Conservation (phyloP, 495 filamentous ascomycete species). For the Hyphodiscus hymeniophilus region DNA sequence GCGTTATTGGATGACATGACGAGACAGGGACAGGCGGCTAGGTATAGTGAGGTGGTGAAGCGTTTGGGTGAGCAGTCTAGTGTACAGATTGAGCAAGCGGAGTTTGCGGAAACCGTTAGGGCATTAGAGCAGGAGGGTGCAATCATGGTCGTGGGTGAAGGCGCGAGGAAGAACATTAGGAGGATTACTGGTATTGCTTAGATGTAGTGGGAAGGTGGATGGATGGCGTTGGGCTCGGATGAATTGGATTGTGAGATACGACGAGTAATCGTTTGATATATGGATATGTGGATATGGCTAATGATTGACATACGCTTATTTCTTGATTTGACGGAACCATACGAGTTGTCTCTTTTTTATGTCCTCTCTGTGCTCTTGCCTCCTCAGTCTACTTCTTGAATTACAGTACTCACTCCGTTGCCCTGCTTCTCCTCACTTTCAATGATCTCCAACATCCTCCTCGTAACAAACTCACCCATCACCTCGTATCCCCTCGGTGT, state of each 20-base stretch:
- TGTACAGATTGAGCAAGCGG: slow-evolving; percentile 60
- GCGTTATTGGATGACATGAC: slow-evolving; percentile 71
- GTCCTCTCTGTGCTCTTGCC: not conserved
- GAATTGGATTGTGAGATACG: not conserved
- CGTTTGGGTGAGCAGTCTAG: slow-evolving; percentile 68
- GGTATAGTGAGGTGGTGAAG: slow-evolving; percentile 67
- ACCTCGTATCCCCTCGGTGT: slow-evolving; percentile 48
- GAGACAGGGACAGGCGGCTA: slow-evolving; percentile 55
- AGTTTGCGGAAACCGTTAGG: slow-evolving; percentile 75
- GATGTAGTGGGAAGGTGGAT: not conserved
- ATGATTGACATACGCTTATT: not conserved
- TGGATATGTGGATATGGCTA: not conserved
- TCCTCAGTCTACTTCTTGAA: not conserved
- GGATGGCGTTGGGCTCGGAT: not conserved
- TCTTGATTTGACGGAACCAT: not conserved
- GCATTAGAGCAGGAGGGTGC: slow-evolving; percentile 76
- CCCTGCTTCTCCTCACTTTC: not conserved
- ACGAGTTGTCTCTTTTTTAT: not conserved
- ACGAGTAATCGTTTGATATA: not conserved
- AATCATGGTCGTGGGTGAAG: slow-evolving; percentile 77
- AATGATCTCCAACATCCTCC: slow-evolving; percentile 12
- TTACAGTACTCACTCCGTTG: not conserved
- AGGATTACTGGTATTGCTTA: slow-evolving; percentile 53
- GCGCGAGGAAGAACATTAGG: slow-evolving; percentile 71
- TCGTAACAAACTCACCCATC: slow-evolving; percentile 44